Evolutionary conservation across 768 basidiomycete genomes (phyloP), one percentile per base, ranked within the genome.

Genomic region (Clitopilus hobsonii): DNA sequence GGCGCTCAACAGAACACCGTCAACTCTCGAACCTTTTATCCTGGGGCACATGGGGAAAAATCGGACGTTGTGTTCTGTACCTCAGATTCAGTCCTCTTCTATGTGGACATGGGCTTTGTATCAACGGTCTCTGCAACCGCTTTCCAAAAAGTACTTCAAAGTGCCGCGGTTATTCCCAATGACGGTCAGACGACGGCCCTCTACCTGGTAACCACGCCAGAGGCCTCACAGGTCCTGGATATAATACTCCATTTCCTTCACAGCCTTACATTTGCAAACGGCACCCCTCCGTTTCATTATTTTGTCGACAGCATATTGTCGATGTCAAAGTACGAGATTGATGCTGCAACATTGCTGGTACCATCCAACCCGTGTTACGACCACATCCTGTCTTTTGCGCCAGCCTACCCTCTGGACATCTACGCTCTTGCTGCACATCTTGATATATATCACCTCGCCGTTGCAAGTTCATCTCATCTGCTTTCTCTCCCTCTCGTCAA

Each of bases 381-480:
- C 13, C 65, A 73, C 38, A 66, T 82, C 50, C 67, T 82, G 49
- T 67, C 72, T 26, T 66, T 73, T 14, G 75, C 81, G 6, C 74
- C 75, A 5, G 55, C 72, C 20, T 68, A 71, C 45, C 80, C 83
- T 2, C 62, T 82, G 50, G 72, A 77, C 8, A 67, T 79, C 10
- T 83, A 80, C 60, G 61, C 75, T 2, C 67, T 78, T 24, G 80
- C 82, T 20, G 80, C 75, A 1, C 61, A 65, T 14, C 61, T 79
- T 58, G 71, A 75, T 60, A 63, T 81, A n/a, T 71, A 74, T 55
- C 74, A 75, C 20, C 70, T 83, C 45, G 81, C 83, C 6, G 74
- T 80, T 27, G 68, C 77, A 2, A 69, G 78, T 25, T 82, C 80
- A 7, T 67, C 75, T 45, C 73, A 79, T 57, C 67, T 82, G 36